These are phyloP conservation scores for Cairneyella variabilis DNA, from an alignment of 495 filamentous ascomycete species.

Conservation along the genomic window DNA sequence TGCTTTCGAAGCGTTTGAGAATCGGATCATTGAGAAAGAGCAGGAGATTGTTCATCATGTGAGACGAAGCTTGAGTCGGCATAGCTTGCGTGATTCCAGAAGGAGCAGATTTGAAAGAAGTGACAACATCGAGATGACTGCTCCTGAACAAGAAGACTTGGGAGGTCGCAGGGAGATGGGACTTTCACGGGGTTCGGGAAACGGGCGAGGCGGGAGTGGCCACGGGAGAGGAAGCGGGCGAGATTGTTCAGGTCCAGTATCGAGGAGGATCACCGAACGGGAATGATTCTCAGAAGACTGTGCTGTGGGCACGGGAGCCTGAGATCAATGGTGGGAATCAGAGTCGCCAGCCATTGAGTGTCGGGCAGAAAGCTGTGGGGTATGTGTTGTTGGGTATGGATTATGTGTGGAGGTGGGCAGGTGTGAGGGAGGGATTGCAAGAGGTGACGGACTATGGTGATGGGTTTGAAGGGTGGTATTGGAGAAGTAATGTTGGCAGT, in stretches of 20 bases:
- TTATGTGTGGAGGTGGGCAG: constrained; percentile 13
- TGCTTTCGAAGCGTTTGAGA: constrained; percentile 8
- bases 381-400: constrained; percentile 1
- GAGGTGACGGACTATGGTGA: constrained; percentile 2
- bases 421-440: constrained; percentile 6
- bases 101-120: constrained; percentile 3
- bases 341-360: neutral
- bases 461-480: constrained; percentile 11
- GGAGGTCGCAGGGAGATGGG: constrained; percentile 20
- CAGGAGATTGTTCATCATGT: constrained; percentile 12
- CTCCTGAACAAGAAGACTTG: constrained; percentile 16
- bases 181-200: constrained; percentile 5
- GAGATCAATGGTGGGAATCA: neutral
- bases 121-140: neutral
- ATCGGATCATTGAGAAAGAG: constrained; percentile 19
- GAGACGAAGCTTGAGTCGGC: constrained; percentile 14
- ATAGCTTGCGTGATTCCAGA: constrained; percentile 8
- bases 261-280: neutral
- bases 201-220: neutral
- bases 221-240: neutral
- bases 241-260: neutral
- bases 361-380: too few relatives aligned
- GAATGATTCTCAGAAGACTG: neutral
- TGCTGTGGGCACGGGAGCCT: neutral
- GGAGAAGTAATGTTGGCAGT: constrained; percentile 11